Conservation (phyloP, 495 filamentous ascomycete genomes). For the Penicillium tannophilum region DNA sequence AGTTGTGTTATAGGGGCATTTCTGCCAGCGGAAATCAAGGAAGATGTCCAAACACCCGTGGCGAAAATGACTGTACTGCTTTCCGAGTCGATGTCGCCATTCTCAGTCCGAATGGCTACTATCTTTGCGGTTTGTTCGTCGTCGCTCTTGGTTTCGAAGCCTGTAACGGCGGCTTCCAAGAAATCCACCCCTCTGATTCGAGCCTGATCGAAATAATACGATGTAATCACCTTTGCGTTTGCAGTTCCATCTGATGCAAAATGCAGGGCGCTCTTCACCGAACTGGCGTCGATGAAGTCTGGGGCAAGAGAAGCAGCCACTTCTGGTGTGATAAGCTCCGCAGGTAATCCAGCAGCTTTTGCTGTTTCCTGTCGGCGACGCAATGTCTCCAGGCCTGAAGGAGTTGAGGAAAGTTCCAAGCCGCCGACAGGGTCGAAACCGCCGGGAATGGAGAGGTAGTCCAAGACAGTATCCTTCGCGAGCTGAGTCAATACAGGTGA, state of each 20-base stretch:
- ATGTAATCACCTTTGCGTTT: slow-evolving; percentile 26
- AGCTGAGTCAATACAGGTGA: slow-evolving; percentile 33
- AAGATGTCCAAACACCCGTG: slow-evolving; percentile 35
- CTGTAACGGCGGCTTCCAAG: slow-evolving; percentile 26
- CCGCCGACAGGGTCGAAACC: slow-evolving; percentile 36
- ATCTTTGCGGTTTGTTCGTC: background rate
- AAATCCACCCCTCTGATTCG: slow-evolving; percentile 25
- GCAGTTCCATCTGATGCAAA: slow-evolving; percentile 36
- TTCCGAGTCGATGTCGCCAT: slow-evolving; percentile 25
- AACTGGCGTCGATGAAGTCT: slow-evolving; percentile 29
- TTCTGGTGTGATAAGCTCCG: slow-evolving; percentile 30
- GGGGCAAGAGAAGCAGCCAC: slow-evolving; percentile 30
- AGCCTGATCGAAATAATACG: slow-evolving; percentile 39
- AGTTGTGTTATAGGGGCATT: background rate
- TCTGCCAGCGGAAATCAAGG: no score
- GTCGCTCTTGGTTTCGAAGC: slow-evolving; percentile 5
- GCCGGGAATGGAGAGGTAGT: slow-evolving; percentile 31
- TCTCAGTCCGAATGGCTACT: slow-evolving; percentile 16
- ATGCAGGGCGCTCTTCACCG: slow-evolving; percentile 17
- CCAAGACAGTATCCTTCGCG: slow-evolving; percentile 33
- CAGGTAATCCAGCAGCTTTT: slow-evolving; percentile 23
- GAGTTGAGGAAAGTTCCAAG: slow-evolving; percentile 32
- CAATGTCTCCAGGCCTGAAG: slow-evolving; percentile 25
- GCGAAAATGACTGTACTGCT: slow-evolving; percentile 31
- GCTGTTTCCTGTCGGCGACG: slow-evolving; percentile 25